phyloP scores from a whole-genome alignment of 352 stramenopile species.

The Phytophthora aleatoria region DNA sequence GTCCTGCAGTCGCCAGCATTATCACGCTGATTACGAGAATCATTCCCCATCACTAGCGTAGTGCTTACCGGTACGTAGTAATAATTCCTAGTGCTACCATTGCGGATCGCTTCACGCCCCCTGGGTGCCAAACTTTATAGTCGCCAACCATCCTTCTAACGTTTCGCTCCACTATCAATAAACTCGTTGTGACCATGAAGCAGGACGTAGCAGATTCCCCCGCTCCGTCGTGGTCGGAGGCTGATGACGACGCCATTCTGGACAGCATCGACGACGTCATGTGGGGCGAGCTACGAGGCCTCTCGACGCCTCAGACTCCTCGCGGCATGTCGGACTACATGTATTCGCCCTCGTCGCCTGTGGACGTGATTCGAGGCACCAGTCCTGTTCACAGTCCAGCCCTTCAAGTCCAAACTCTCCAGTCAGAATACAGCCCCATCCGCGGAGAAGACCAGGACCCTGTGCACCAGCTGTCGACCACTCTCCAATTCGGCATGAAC shows the following conservation, averaged over 20 bases:
- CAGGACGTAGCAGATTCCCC: not conserved
- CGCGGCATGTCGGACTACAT: too few relatives aligned
- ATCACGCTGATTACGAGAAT: slow-evolving; percentile 14
- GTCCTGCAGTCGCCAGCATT: not conserved
- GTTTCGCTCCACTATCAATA: slow-evolving; percentile 10
- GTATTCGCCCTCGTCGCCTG: too few relatives aligned
- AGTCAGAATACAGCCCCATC: slow-evolving; percentile 14
- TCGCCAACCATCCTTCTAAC: too few relatives aligned
- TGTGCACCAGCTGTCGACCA: slow-evolving; percentile 1
- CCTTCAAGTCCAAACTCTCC: slow-evolving; percentile 13
- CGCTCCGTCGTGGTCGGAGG: slow-evolving; percentile 1
- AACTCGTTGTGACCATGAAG: slow-evolving; percentile 13
- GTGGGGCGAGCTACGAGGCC: slow-evolving; percentile 21
- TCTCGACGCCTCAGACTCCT: slow-evolving; percentile 8
- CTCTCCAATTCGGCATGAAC: slow-evolving; percentile 10
- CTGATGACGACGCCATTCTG: slow-evolving; percentile 11
- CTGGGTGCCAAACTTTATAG: too few relatives aligned
- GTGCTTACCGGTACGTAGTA: not conserved
- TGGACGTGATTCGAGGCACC: slow-evolving; percentile 17
- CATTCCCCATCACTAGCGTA: not conserved
- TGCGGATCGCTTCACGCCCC: not conserved
- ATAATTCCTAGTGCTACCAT: not conserved
- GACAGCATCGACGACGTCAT: slow-evolving; percentile 24
- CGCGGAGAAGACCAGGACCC: slow-evolving; percentile 16
- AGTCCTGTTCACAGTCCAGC: slow-evolving; percentile 22